These are phyloP conservation scores for Stephanodiscus triporus DNA, from an alignment of 108 stramenopile genomes.

Conservation along the genomic window DNA sequence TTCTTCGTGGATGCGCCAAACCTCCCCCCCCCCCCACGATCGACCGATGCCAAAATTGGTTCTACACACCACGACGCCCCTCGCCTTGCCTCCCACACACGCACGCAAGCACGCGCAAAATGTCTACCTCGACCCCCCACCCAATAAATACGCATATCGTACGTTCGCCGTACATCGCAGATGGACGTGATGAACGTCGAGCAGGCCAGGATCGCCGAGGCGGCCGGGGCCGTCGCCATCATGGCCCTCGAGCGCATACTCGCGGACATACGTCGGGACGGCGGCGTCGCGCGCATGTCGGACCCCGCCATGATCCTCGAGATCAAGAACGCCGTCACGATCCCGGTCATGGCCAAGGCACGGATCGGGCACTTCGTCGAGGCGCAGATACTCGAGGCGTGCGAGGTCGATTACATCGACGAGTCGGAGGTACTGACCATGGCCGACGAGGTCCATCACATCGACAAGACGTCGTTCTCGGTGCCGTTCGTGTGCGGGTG, in stretches of 20 bases:
- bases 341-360: slow-evolving; percentile 99
- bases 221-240: slow-evolving; percentile 98
- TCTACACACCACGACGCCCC: too few species aligned
- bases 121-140: too few species aligned
- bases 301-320: slow-evolving; percentile 97
- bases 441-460: slow-evolving; percentile 99
- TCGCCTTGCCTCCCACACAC: too few species aligned
- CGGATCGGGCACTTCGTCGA: slow-evolving; percentile 99
- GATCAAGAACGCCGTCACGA: slow-evolving; percentile 99
- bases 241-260: slow-evolving; percentile 99
- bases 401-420: slow-evolving; percentile 99
- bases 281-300: slow-evolving; percentile 99
- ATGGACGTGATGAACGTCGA: slow-evolving; percentile 98
- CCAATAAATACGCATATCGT: too few species aligned
- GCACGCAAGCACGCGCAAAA: too few species aligned
- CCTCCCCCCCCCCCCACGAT: too few species aligned
- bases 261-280: slow-evolving; percentile 97
- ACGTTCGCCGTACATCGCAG: too few species aligned
- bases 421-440: slow-evolving; percentile 99
- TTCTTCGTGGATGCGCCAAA: too few species aligned
- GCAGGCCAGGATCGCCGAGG: slow-evolving; percentile 96
- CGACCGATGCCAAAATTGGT: too few species aligned
- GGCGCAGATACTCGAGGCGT: slow-evolving; percentile 98
- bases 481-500: slow-evolving; percentile 99
- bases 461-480: slow-evolving; percentile 95